Evolutionary conservation across 257 asterid species (phyloP).

Genomic region (Salvia rosmarinus): DNA sequence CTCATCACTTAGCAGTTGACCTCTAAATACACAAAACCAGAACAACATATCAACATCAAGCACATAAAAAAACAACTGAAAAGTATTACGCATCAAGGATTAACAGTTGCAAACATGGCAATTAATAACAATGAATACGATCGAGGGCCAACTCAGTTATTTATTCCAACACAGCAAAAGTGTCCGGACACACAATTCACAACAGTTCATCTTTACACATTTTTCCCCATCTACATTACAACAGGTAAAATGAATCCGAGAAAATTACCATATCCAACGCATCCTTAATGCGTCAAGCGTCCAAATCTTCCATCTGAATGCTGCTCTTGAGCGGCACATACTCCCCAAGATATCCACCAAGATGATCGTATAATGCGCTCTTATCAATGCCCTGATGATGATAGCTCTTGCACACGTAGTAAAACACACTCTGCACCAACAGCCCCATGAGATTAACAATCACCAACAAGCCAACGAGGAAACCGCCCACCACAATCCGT

Average conservation of each 20-base stretch:
- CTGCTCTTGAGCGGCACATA: constrained; percentile 96
- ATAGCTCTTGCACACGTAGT: constrained; percentile 92
- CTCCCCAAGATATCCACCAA: constrained; percentile 96
- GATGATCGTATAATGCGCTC: constrained; percentile 83
- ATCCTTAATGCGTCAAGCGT: constrained; percentile 46
- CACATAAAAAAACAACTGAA: neutral
- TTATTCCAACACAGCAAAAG: constrained; percentile 34
- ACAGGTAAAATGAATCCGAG: constrained; percentile 19
- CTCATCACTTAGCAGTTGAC: neutral
- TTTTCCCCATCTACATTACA: constrained; percentile 23
- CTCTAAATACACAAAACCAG: constrained; percentile 5
- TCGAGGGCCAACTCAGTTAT: constrained; percentile 31
- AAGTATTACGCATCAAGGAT: constrained; percentile 12
- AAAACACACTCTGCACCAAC: constrained; percentile 92
- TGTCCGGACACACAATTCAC: constrained; percentile 21
- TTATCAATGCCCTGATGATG: constrained; percentile 91
- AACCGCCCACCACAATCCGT: constrained; percentile 81
- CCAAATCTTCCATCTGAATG: constrained; percentile 92
- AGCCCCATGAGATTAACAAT: constrained; percentile 84
- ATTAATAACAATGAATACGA: constrained; percentile 16
- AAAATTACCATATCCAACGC: constrained; percentile 27
- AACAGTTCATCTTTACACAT: constrained; percentile 31
- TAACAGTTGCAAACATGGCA: constrained; percentile 9
- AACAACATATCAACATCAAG: neutral
- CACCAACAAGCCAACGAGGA: constrained; percentile 85